These are phyloP conservation scores for Nicotiana attenuata DNA, from an alignment of 257 asterid species.

Conservation along the genomic window DNA sequence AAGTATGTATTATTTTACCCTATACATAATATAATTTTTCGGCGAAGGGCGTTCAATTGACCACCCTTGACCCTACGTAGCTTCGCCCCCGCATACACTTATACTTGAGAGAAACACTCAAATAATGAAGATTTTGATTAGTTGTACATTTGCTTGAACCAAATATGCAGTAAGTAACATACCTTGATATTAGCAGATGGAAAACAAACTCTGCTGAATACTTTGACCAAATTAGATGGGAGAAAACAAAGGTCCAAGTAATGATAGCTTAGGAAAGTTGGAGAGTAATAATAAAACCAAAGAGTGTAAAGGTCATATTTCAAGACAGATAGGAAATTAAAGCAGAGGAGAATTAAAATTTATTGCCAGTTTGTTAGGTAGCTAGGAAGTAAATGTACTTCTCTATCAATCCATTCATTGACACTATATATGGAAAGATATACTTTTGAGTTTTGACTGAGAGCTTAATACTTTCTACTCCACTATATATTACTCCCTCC, in stretches of 20 bases:
- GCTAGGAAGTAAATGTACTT: constrained; percentile 8
- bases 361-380: constrained; percentile 12
- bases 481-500: not conserved
- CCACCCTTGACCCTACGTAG: no score
- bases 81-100: not conserved
- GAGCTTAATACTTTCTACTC: not conserved
- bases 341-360: not conserved
- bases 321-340: not conserved
- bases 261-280: not conserved
- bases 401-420: constrained; percentile 1
- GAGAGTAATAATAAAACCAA: not conserved
- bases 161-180: constrained; percentile 3
- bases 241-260: not conserved
- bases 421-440: not conserved
- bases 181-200: not conserved
- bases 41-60: no score
- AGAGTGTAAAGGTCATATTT: not conserved
- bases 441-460: not conserved
- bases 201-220: not conserved
- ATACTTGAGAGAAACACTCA: not conserved
- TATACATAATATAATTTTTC: no score
- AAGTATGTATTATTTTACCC: no score
- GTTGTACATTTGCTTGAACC: not conserved
- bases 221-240: not conserved
- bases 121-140: not conserved